A percentile compares a stretch with the other conserved stretches of the same genome.
phyloP scores from a whole-genome alignment of 805 yeast species.

The Groenewaldozyma salmanticensis region DNA sequence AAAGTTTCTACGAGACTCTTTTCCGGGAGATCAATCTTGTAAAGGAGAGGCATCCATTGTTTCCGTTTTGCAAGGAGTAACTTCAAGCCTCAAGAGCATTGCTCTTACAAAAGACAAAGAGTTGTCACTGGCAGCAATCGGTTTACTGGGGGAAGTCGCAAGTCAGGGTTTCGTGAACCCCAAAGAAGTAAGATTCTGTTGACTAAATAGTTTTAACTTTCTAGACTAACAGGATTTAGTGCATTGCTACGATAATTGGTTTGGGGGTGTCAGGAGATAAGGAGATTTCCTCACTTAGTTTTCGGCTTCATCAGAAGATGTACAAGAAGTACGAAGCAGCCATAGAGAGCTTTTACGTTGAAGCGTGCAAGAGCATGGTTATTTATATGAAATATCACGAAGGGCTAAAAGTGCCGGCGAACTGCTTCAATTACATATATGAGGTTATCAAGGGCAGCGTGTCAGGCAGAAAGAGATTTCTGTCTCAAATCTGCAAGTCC shows the following conservation, averaged over 20 bases:
- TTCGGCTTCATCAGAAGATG: background rate
- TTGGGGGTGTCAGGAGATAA: background rate
- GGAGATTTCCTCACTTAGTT: background rate
- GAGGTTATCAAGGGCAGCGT: background rate
- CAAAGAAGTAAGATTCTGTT: no score
- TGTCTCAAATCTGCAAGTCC: background rate
- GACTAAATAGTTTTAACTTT: no score
- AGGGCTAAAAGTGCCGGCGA: background rate
- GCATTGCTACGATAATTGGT: background rate
- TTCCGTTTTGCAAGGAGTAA: background rate
- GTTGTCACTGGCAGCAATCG: background rate
- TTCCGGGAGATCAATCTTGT: background rate
- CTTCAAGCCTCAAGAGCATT: background rate
- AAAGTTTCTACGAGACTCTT: background rate
- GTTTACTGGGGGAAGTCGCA: background rate
- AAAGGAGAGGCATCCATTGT: background rate
- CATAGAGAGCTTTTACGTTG: background rate
- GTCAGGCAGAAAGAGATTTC: background rate
- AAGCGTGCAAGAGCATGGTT: background rate
- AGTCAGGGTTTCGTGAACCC: background rate
- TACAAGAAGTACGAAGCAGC: background rate
- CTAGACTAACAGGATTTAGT: no score
- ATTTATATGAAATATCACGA: background rate
- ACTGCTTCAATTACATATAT: no score
- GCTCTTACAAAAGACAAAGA: background rate